phyloP scores from a whole-genome alignment of 1,284 basidiomycete species.

The Ceraceosorus bombacis region DNA sequence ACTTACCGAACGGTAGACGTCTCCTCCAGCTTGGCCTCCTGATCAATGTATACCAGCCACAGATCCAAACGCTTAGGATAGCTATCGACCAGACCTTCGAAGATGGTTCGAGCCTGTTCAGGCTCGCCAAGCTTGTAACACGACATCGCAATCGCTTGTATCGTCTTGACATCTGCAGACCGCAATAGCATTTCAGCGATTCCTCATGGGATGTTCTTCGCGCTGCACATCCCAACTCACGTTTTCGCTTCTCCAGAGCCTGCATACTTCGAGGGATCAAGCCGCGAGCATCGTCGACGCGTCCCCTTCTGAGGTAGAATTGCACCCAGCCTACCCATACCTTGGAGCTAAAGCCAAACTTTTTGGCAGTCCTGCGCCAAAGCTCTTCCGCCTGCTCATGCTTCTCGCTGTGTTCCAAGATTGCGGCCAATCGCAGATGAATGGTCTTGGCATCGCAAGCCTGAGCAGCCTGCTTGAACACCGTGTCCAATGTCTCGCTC shows the following conservation, averaged over 20 bases:
- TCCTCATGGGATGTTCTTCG: too few relatives aligned
- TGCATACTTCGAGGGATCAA: slow-evolving; percentile 83
- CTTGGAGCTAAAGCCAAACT: slow-evolving; percentile 82
- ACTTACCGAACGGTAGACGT: slow-evolving; percentile 53
- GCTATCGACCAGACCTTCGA: slow-evolving; percentile 89
- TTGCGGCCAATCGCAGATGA: slow-evolving; percentile 72
- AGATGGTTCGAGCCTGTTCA: slow-evolving; percentile 89
- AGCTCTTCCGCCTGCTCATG: slow-evolving; percentile 29
- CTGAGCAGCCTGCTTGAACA: slow-evolving; percentile 82
- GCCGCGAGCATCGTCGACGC: slow-evolving; percentile 71
- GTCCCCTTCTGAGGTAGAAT: slow-evolving; percentile 62
- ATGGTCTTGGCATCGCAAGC: slow-evolving; percentile 88
- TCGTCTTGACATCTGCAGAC: slow-evolving; percentile 67
- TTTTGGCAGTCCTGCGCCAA: slow-evolving; percentile 57
- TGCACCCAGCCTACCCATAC: slow-evolving; percentile 85
- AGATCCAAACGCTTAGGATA: slow-evolving; percentile 90
- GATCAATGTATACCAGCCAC: slow-evolving; percentile 95
- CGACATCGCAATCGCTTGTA: slow-evolving; percentile 84
- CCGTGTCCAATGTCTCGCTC: slow-evolving; percentile 61
- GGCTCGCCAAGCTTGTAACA: slow-evolving; percentile 91
- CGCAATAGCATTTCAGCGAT: too few relatives aligned
- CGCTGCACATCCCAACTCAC: neutral
- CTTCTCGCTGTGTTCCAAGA: slow-evolving; percentile 77
- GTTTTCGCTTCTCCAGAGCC: slow-evolving; percentile 87
- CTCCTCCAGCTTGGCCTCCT: slow-evolving; percentile 70